These are phyloP conservation scores for Amanita polypyramis DNA, from an alignment of 768 basidiomycete species.

Conservation along the genomic window DNA sequence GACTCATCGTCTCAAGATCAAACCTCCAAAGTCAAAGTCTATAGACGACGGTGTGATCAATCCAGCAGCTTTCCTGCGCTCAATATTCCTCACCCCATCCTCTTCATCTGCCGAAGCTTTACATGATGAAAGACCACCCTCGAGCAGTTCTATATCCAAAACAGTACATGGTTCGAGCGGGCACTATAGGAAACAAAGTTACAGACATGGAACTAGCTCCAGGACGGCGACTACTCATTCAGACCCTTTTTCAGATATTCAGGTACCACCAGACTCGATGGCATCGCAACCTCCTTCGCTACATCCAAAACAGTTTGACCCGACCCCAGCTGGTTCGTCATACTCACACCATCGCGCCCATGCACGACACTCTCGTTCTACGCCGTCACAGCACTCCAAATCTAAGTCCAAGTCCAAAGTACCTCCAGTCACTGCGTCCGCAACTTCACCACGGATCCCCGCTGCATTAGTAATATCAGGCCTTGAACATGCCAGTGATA, in stretches of 20 bases:
- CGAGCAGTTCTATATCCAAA: neutral
- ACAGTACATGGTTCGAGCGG: neutral
- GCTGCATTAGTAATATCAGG: conserved; percentile 56
- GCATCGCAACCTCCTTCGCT: neutral
- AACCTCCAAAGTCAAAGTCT: neutral
- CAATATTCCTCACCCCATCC: neutral
- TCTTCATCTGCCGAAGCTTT: neutral
- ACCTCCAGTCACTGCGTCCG: neutral
- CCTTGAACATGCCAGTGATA: conserved; percentile 46
- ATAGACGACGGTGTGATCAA: neutral
- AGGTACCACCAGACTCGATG: neutral
- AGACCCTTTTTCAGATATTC: neutral
- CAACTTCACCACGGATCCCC: neutral
- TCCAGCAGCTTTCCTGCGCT: neutral
- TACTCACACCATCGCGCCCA: neutral
- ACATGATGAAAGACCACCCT: neutral
- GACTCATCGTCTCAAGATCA: conserved; percentile 2
- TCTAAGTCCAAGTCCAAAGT: neutral
- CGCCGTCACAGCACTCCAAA: neutral
- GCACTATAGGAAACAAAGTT: neutral
- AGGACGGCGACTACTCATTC: neutral
- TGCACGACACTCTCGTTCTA: too few species aligned
- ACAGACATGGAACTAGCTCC: neutral
- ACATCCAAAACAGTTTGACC: neutral
- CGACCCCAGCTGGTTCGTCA: neutral